Evolutionary conservation across 139 green algal species (phyloP).

Genomic region (Picochlorum sp.): DNA sequence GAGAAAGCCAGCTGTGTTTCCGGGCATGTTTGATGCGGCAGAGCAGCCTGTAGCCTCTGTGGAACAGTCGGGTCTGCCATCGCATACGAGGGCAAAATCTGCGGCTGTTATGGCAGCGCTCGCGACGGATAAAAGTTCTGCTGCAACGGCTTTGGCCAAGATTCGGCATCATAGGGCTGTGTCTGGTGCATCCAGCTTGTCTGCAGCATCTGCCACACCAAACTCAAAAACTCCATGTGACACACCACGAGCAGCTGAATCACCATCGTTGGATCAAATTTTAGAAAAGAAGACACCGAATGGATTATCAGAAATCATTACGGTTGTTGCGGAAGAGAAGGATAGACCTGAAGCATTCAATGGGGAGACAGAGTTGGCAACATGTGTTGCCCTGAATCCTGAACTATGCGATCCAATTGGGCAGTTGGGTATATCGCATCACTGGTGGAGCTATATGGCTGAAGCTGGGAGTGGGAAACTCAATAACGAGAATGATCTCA

Average conservation of each 20-base stretch:
- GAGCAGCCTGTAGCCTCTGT: too few species aligned
- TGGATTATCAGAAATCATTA: conserved; percentile 2
- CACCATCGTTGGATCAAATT: too few species aligned
- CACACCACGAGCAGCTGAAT: not conserved
- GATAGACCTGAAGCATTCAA: not conserved
- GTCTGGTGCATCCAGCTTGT: conserved; percentile 6
- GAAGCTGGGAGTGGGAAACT: not conserved
- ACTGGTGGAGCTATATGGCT: conserved; percentile 10
- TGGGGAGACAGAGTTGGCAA: not conserved
- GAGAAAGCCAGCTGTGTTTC: too few species aligned
- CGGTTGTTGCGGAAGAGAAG: not conserved
- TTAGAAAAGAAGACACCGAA: not conserved
- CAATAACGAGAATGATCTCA: not conserved
- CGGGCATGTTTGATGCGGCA: too few species aligned
- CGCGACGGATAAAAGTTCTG: not conserved
- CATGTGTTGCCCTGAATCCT: not conserved
- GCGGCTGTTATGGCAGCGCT: too few species aligned
- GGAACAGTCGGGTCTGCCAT: too few species aligned
- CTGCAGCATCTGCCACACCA: not conserved
- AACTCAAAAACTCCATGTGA: not conserved
- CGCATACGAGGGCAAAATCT: too few species aligned
- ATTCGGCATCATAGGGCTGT: conserved; percentile 7
- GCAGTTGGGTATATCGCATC: conserved; percentile 9
- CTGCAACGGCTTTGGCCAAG: not conserved
- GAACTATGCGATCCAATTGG: not conserved